Evolutionary conservation across 148 eudicot species (phyloP), one percentile per base, ranked within the genome.

Genomic region (Vaccinium darrowii): DNA sequence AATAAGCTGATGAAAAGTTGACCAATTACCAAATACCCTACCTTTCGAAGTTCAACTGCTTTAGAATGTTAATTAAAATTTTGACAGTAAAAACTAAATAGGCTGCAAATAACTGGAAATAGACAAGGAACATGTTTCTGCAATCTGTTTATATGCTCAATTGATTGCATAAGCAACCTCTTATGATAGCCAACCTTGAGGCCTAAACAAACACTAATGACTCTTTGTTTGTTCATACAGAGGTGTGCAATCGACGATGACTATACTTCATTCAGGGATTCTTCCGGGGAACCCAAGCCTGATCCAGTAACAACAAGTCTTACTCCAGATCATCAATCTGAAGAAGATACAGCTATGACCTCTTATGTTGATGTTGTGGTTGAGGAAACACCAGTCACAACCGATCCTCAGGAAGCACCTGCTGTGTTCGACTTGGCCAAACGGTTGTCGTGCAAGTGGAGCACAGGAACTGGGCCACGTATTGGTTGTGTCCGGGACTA

Each of bases 401-500:
- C 81, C 1, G 33, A 39, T 78, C 77, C 50, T 49, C 83, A 57
- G 19, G 86, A 89, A 49, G 85, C 82, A 21, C 86, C 62, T 27
- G 83, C 88, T 9, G 82, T 27, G 5, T 92, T 88, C 85, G 53
- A 82, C 83, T 69, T 92, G 50, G 86, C 92, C 57, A 91, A 87
- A 69, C 93, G 88, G 39, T 82, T 95, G 89, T 93, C 98, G 6
- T 90, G 94, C 87, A 95, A 92, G 83, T 95, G 98, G 98, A 86
- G 90, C 71, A 92, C 94, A 8, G 95, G 95, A 56, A 75, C 89
- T 13, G 97, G 98, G 2, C 95, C 98, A 9, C 89, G 98, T 36
- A 95, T 95, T 49, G 94, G 98, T 0, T 95, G 98, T 86, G 98
- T 95, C 27, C 84, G 97, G 77, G 98, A 95, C 86, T 95, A 95